Evolutionary conservation across 352 stramenopile species (phyloP).

Genomic region (Globisporangium rhizosaccharum): DNA sequence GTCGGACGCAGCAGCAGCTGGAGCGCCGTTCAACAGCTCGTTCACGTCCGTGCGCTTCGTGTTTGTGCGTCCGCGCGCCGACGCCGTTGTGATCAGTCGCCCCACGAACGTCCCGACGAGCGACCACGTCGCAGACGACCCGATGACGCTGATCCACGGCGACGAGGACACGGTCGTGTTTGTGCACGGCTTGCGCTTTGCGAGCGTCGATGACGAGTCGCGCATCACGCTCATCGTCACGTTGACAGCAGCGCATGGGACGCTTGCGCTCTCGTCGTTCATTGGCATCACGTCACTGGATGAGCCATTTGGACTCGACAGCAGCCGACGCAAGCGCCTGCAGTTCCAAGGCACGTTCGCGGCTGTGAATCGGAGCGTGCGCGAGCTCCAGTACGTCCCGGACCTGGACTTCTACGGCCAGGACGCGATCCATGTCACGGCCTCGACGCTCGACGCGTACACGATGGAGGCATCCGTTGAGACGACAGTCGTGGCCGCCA

Average conservation of each 20-base stretch:
- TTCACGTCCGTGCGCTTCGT: conserved; percentile 24
- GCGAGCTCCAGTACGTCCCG: conserved; percentile 34
- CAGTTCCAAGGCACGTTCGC: conserved; percentile 33
- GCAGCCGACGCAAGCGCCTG: conserved; percentile 8
- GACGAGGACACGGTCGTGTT: conserved; percentile 44
- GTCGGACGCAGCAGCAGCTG: conserved; percentile 18
- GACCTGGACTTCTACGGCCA: conserved; percentile 33
- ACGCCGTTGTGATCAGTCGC: conserved; percentile 23
- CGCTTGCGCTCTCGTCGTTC: conserved; percentile 8
- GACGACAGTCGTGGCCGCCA: conserved; percentile 19
- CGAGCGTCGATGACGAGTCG: conserved; percentile 39
- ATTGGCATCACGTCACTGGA: conserved; percentile 24
- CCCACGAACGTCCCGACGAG: conserved; percentile 26
- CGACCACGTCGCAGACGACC: conserved; percentile 16
- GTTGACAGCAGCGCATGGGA: conserved; percentile 5
- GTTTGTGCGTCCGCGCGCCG: conserved; percentile 25
- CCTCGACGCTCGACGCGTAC: conserved; percentile 42
- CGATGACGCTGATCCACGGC: conserved; percentile 22
- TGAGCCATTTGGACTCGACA: background rate
- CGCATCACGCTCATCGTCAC: conserved; percentile 19
- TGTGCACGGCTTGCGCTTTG: conserved; percentile 28
- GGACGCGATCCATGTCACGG: conserved; percentile 36
- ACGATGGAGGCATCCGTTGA: conserved; percentile 24
- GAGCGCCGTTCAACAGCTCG: conserved; percentile 26
- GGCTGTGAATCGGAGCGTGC: conserved; percentile 37